Conservation (phyloP, 2,329 filamentous ascomycete genomes). For the Talaromyces sp. region DNA sequence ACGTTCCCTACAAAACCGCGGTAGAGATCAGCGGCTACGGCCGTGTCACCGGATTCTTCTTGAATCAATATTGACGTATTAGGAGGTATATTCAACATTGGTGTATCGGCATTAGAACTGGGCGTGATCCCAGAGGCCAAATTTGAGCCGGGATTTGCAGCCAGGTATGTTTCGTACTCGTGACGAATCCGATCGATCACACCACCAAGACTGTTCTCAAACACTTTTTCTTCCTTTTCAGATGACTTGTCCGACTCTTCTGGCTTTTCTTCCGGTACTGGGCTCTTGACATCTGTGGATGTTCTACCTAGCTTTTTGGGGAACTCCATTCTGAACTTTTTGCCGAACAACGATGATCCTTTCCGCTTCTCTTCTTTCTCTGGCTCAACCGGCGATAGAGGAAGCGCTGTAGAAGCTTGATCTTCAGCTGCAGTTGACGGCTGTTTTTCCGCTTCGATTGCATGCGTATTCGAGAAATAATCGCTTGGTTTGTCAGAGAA, state of each 20-base stretch:
- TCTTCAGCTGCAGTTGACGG: conserved; percentile 42
- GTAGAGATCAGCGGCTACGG: conserved; percentile 77
- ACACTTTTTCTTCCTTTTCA: conserved; percentile 44
- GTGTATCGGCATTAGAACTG: conserved; percentile 42
- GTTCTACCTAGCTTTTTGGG: conserved; percentile 77
- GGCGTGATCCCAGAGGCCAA: conserved; percentile 38
- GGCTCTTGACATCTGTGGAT: conserved; percentile 65
- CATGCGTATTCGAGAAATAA: conserved; percentile 66
- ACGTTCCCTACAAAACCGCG: conserved; percentile 78
- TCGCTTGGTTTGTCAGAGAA: conserved; percentile 62
- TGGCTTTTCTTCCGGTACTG: conserved; percentile 67
- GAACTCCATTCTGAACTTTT: conserved; percentile 72
- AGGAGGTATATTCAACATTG: conserved; percentile 38
- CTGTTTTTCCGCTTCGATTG: conserved; percentile 48
- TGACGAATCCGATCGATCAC: conserved; percentile 43
- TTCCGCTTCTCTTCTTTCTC: conserved; percentile 60
- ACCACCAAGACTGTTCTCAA: conserved; percentile 44
- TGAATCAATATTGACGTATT: conserved; percentile 60
- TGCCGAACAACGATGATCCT: conserved; percentile 66
- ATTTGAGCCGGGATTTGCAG: conserved; percentile 32
- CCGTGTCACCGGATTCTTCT: conserved; percentile 59
- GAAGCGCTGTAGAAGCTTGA: conserved; percentile 40
- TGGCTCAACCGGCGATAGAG: conserved; percentile 51
- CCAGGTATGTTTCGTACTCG: conserved; percentile 42
- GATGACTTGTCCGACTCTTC: conserved; percentile 52